A percentile compares a stretch with the other conserved stretches of the same genome.
Evolutionary conservation across 441 rosid species (phyloP).

Genomic region (Lepidium campestre): DNA sequence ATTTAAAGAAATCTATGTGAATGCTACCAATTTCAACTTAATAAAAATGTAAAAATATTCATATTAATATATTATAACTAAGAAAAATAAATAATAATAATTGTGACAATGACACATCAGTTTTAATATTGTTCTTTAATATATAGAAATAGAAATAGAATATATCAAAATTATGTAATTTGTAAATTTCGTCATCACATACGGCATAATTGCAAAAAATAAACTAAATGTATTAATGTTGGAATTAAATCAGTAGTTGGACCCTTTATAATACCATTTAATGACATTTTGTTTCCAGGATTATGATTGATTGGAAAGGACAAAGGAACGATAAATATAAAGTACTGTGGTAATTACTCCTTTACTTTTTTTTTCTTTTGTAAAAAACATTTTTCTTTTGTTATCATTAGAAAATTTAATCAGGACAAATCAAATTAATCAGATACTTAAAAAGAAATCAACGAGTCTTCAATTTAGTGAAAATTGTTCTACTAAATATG

Average conservation of each 20-base stretch:
- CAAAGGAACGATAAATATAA: not conserved
- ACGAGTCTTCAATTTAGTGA: not conserved
- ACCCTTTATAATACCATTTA: constrained; percentile 10
- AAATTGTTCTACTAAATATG: not conserved
- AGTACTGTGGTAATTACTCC: not conserved
- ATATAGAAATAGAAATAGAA: too few species aligned
- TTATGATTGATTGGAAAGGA: constrained; percentile 12
- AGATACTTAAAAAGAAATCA: not conserved
- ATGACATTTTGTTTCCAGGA: not conserved
- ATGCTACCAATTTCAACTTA: too few species aligned
- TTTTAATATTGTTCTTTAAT: too few species aligned
- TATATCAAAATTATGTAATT: not conserved
- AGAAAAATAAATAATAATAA: too few species aligned
- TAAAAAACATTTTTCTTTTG: too few species aligned
- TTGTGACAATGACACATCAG: too few species aligned
- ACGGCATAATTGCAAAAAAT: not conserved
- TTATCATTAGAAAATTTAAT: not conserved
- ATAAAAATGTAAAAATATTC: too few species aligned
- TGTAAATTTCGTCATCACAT: not conserved
- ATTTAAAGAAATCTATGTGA: too few species aligned
- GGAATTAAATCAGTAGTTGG: constrained; percentile 21
- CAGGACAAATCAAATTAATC: not conserved
- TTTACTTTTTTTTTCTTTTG: too few species aligned
- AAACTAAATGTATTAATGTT: constrained; percentile 1
- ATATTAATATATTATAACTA: too few species aligned